Base-by-base conservation (phyloP, 495 filamentous ascomycete genomes). In the Daldinia bambusicola region DNA sequence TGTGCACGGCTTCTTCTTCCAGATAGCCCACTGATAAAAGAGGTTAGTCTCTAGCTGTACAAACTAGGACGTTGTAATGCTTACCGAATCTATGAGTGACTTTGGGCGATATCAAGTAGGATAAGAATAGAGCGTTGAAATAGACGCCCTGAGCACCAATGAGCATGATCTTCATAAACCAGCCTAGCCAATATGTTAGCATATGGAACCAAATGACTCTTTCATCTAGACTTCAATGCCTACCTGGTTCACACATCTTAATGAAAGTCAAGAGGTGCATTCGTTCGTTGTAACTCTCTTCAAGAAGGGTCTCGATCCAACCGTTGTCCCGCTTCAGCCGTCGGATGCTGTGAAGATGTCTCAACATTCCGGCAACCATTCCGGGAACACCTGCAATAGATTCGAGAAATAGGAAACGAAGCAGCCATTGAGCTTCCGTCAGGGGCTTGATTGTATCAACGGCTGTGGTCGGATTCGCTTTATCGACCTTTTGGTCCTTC, bases 191-290 rank as follows among this genome's bases (percentile, higher is more conserved):
- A 91, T 34, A 34, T 52, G 32, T 72, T 41, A 72, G 55, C 41
- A 83, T 18, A 92, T 86, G 86, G 90, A 87, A 89, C 91, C 89
- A 81, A 92, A 80, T 81, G 82, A 30, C 4, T 26, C 13, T 7
- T 16, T 20, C 16, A 7, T 16, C 18, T 30, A 89, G 18, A 8
- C 26, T 60, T 12, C 10, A 31, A 58, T 38, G 51, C 71, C 16
- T 63, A 76, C 74, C 95, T 0, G 94, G 95, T 72, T 97, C 89
- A 60, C 90, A 91, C 83, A 98, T 89, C 80, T 97, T 94, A 74
- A 98, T 87, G 82, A 98, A 98, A 0, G 93, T 97, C 43, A 98
- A 83, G 0, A 99, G 89, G 70, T 98, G 95, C 93, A 98, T 98
- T 1, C 95, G 87, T 78, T 99, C 95, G 74, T 99, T 99, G 83